Evolutionary conservation across 805 yeast species (phyloP), one percentile per base, ranked within the genome.

Genomic region (Torulaspora quercuum): DNA sequence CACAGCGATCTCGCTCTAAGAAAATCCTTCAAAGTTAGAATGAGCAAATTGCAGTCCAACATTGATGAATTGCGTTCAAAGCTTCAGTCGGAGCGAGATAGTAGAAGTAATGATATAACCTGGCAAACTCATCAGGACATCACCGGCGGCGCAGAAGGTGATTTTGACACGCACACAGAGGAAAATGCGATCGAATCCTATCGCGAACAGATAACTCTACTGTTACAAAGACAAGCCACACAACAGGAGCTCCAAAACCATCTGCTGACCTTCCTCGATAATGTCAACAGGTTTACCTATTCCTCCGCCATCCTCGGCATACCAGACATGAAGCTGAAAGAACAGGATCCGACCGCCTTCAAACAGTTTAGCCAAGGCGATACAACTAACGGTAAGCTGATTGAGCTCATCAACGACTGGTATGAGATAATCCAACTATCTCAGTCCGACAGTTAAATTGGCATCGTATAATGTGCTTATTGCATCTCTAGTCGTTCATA

Each of bases 81-180:
- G 21, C 16, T 41, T 10, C 32, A 27, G 25, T 18, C 20, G 7
- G 42, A 39, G 14, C 32, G 43, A 4, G 29, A 33, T 6, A 33
- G 40, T 12, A 38, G 33, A 18, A 14, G 21, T 7, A 22, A 16
- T 15, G 43, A 44, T 30, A 7, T 44, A n/a, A 44, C 46, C 6
- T 85, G 86, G 84, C 79, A 76, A 18, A 62, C 75, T n/a, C 61
- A 67, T 63, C 72, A 79, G 57, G 94, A 86, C 53, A 79, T 85
- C 53, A 84, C 95, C 2, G n/a, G n/a, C n/a, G n/a, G 22, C 31
- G 9, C 31, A 11, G n/a, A 20, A 21, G 18, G n/a, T 3, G 22
- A n/a, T n/a, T n/a, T n/a, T n/a, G n/a, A n/a, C n/a, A 27, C 37
- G 7, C 27, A 11, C 11, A 12, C 16, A 10, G 10, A 4, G 7